Evolutionary conservation across 2,329 filamentous ascomycete species (phyloP).

Genomic region (Leptodontidium sp.): DNA sequence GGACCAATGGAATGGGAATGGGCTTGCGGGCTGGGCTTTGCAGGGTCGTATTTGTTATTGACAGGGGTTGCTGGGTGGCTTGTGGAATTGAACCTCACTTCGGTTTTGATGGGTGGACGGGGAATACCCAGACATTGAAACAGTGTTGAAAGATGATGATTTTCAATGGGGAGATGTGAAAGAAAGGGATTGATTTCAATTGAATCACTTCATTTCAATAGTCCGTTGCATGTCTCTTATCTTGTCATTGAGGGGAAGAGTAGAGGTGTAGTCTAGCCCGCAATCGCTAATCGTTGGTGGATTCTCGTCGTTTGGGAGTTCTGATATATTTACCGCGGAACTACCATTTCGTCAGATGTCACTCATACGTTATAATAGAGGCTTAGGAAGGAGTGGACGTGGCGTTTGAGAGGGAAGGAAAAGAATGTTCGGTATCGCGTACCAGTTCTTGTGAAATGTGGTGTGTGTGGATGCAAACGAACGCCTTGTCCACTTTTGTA

Average conservation of each 20-base stretch:
- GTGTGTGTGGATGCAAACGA: not conserved
- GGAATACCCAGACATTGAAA: not conserved
- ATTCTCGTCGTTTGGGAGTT: not conserved
- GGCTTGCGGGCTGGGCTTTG: conserved; percentile 3
- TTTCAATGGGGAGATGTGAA: not conserved
- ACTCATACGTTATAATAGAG: not conserved
- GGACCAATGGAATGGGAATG: conserved; percentile 3
- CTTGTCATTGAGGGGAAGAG: too few species aligned
- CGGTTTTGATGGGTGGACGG: not conserved
- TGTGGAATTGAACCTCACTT: not conserved
- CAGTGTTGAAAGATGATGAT: not conserved
- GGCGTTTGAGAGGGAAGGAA: not conserved
- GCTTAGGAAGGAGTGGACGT: not conserved
- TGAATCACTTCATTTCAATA: too few species aligned
- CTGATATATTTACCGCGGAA: not conserved
- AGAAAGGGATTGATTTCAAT: not conserved
- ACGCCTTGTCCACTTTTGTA: too few species aligned
- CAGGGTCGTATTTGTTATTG: conserved; percentile 7
- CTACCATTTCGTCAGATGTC: not conserved
- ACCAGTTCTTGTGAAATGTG: too few species aligned
- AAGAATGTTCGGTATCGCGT: not conserved
- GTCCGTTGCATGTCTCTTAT: too few species aligned
- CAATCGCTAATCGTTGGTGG: conserved; percentile 7
- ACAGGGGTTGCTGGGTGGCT: not conserved
- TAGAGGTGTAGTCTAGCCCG: not conserved